A percentile compares a stretch with the other conserved stretches of the same genome.
Evolutionary conservation across 2,329 filamentous ascomycete species (phyloP).

Genomic region (Claviceps monticola): DNA sequence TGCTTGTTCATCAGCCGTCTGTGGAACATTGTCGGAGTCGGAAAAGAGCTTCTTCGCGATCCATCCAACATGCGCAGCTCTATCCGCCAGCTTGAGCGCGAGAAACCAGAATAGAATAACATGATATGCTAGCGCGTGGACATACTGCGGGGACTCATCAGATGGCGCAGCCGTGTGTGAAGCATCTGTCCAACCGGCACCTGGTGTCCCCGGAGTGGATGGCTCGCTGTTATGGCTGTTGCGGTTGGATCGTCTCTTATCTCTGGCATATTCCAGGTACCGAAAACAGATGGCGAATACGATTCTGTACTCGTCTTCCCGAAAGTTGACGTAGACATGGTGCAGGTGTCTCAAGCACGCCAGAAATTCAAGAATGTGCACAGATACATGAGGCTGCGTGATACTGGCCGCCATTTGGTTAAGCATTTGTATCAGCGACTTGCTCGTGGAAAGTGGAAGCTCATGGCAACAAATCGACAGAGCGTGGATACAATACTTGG

Average conservation of each 20-base stretch:
- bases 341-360: constrained; percentile 74
- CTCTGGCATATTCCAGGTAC: constrained; percentile 79
- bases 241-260: constrained; percentile 39
- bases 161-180: constrained; percentile 26
- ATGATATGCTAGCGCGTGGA: constrained; percentile 86
- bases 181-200: constrained; percentile 11
- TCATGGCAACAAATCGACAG: constrained; percentile 92
- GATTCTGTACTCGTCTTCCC: constrained; percentile 81
- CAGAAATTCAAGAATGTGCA: constrained; percentile 94
- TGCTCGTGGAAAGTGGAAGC: constrained; percentile 74
- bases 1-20: constrained; percentile 78
- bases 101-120: constrained; percentile 97
- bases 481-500: constrained; percentile 87
- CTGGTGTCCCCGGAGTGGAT: constrained; percentile 14
- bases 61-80: constrained; percentile 74
- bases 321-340: constrained; percentile 74
- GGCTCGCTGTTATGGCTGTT: constrained; percentile 32
- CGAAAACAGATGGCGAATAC: constrained; percentile 93
- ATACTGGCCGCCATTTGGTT: constrained; percentile 94
- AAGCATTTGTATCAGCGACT: constrained; percentile 71
- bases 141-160: constrained; percentile 81
- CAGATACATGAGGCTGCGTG: constrained; percentile 78
- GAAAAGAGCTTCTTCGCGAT: constrained; percentile 78
- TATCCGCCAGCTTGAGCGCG: constrained; percentile 70
- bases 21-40: constrained; percentile 54